A percentile compares a stretch with the other conserved stretches of the same genome.
Conservation (phyloP, 2,329 filamentous ascomycete species). For the Keithomyces neogunnii region DNA sequence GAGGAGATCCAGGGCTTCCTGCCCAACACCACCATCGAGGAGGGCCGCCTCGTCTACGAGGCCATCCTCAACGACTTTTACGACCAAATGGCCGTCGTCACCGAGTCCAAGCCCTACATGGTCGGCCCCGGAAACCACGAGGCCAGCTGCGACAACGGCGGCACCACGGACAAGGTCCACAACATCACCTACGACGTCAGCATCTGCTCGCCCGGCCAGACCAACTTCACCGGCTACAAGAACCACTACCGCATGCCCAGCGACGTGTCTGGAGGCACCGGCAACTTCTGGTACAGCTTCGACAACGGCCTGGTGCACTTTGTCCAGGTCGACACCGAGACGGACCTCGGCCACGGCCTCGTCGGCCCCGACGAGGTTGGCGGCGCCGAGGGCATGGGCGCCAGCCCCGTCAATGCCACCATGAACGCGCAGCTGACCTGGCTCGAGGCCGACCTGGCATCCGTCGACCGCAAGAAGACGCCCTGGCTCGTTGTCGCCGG, state of each 20-base stretch:
- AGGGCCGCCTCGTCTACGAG: constrained; percentile 42
- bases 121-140: constrained; percentile 46
- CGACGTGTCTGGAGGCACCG: constrained; percentile 31
- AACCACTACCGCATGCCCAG: constrained; percentile 44
- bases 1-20: constrained; percentile 15
- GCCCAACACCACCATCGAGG: constrained; percentile 34
- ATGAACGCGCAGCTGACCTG: constrained; percentile 43
- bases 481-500: constrained; percentile 32
- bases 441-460: constrained; percentile 45
- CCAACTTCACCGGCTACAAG: constrained; percentile 47
- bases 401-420: constrained; percentile 38
- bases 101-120: constrained; percentile 44
- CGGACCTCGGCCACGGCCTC: constrained; percentile 20
- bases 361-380: constrained; percentile 20
- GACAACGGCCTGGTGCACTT: constrained; percentile 21
- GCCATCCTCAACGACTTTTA: constrained; percentile 50
- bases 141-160: constrained; percentile 32
- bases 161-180: too few relatives aligned
- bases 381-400: constrained; percentile 23
- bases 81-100: constrained; percentile 27
- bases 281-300: constrained; percentile 23
- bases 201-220: constrained; percentile 42
- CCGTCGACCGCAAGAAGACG: constrained; percentile 45
- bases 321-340: constrained; percentile 26
- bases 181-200: constrained; percentile 27